Conservation (phyloP, 108 stramenopile species). For the Skeletonema potamos region DNA sequence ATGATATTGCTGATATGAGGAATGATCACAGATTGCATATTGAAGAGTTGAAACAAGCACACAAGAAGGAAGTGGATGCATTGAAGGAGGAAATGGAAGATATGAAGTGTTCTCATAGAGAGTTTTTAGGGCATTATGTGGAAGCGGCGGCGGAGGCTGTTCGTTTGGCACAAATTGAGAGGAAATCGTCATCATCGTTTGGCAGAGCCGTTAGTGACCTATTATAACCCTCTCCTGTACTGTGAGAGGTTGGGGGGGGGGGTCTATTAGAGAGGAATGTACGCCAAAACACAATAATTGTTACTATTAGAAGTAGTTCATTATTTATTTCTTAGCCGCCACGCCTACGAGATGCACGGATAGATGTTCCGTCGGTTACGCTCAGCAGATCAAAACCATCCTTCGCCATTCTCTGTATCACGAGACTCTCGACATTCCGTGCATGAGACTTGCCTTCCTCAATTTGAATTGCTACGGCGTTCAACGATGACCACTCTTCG, state of each 20-base stretch:
- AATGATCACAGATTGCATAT: not conserved
- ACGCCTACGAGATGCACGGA: constrained; percentile 3
- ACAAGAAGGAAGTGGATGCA: not conserved
- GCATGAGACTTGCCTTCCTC: constrained; percentile 66
- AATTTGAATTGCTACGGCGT: constrained; percentile 55
- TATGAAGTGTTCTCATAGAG: not conserved
- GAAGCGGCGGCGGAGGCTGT: not conserved
- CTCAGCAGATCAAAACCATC: constrained; percentile 64
- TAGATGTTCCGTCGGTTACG: constrained; percentile 59
- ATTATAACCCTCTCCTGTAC: too few relatives aligned
- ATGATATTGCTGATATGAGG: not conserved
- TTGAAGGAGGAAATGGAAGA: not conserved
- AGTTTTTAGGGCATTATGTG: not conserved
- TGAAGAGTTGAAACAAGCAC: not conserved
- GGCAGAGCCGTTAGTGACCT: not conserved
- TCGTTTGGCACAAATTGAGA: not conserved
- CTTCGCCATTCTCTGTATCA: constrained; percentile 67
- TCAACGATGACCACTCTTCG: constrained; percentile 37
- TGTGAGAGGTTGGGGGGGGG: too few relatives aligned
- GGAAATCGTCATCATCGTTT: not conserved
- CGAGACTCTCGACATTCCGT: constrained; percentile 62
- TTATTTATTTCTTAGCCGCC: not conserved
- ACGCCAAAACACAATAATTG: not conserved
- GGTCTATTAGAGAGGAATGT: not conserved
- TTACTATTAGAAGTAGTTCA: too few relatives aligned